Evolutionary conservation across 2,329 filamentous ascomycete species (phyloP), one percentile per base, ranked within the genome.

Genomic region (Microsporum audouinii): DNA sequence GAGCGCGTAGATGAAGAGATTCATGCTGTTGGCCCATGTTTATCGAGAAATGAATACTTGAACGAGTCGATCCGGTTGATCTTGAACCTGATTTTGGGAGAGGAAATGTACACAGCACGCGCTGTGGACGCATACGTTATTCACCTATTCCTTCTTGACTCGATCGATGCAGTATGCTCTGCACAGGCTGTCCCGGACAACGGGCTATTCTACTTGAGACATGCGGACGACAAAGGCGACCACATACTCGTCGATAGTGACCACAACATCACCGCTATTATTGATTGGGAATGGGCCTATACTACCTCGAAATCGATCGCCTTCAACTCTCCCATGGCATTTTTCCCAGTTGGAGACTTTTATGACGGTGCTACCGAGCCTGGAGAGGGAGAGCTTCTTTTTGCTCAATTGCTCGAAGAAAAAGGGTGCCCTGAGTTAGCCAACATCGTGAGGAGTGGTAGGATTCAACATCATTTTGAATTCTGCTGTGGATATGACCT

Each of bases 211-310:
- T 80, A 75, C 61, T 66, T 81, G 6, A 80, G 78, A 63, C 73
- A 79, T 64, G 66, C 71, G n/a, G 75, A 79, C 61, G 77, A 80
- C 63, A 81, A 80, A 65, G 78, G 76, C 2, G 77, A 80, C 59
- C 77, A 80, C 56, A 73, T 81, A 12, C 68, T 81, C 0, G 73
- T 75, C 1, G 75, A 81, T 61, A 70, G 77, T 2, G 56, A 78
- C 5, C 77, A 71, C 62, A 76, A 78, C 61, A 74, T 81, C 38
- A 79, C 75, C 4, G 77, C 76, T 0, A 76, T 81, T 36, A 76
- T 80, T 59, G 78, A 81, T 63, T 80, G 76, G 76, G 73, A 78
- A 62, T 76, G 71, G 71, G 70, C 72, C 27, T 60, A 70, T 57
- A 68, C 71, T 14, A 69, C 70, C 17, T 64, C 73, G 1, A 69